Conservation (phyloP, 2,329 filamentous ascomycete genomes). For the Paraphaeosphaeria minitans region DNA sequence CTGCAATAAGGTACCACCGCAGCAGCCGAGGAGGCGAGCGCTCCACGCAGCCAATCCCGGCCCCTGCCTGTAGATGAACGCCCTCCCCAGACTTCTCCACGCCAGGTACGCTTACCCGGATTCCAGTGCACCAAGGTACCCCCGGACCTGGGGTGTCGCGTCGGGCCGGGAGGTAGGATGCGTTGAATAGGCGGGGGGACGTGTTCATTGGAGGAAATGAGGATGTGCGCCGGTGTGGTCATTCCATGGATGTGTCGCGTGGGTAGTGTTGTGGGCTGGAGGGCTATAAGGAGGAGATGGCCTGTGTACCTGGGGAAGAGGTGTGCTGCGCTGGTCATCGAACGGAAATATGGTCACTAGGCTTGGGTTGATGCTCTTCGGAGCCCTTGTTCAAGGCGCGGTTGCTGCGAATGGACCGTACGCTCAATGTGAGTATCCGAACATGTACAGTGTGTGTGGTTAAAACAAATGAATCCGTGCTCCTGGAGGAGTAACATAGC, state of each 20-base stretch:
- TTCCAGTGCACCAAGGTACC: no score
- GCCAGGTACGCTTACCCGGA: no score
- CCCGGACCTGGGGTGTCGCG: no score
- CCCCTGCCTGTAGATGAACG: not conserved
- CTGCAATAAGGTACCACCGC: slow-evolving; percentile 32
- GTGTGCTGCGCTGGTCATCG: slow-evolving; percentile 7
- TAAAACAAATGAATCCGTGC: no score
- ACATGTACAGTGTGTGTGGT: not conserved
- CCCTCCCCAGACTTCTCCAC: no score
- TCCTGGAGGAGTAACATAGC: no score
- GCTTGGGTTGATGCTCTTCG: slow-evolving; percentile 15
- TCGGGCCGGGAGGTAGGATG: no score
- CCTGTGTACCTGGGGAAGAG: not conserved
- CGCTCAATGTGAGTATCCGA: slow-evolving; percentile 17
- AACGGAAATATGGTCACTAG: not conserved
- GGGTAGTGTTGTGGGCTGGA: not conserved
- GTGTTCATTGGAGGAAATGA: slow-evolving; percentile 1
- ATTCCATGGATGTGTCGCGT: not conserved
- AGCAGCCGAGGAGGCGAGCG: slow-evolving; percentile 12
- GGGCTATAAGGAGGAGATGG: not conserved
- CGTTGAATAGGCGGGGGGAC: no score
- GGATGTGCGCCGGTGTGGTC: not conserved
- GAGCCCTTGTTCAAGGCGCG: slow-evolving; percentile 15
- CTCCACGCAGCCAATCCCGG: not conserved
- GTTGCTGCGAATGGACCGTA: slow-evolving; percentile 15